These are phyloP conservation scores for Metschnikowia peoriensis DNA, from an alignment of 805 yeast species.

Conservation along the genomic window DNA sequence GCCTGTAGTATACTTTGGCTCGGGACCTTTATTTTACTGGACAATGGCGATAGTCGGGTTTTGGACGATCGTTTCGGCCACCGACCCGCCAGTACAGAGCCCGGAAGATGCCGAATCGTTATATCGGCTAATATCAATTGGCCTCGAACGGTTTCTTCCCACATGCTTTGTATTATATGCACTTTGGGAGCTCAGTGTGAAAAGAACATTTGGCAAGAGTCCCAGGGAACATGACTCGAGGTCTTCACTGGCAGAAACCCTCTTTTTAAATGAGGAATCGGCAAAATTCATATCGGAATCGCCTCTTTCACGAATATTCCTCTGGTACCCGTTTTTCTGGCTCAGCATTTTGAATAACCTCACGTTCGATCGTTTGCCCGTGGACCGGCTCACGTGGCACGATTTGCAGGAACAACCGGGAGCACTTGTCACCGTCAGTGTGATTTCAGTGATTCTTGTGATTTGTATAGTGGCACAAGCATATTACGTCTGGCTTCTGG, in stretches of 20 bases:
- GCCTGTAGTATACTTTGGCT: slow-evolving; percentile 57
- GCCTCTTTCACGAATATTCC: slow-evolving; percentile 41
- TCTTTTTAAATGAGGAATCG: background rate
- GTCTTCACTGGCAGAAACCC: slow-evolving; percentile 6
- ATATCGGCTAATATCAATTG: slow-evolving; percentile 65
- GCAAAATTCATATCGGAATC: slow-evolving; percentile 22
- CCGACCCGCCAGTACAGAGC: slow-evolving; percentile 75
- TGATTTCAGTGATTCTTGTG: slow-evolving; percentile 46
- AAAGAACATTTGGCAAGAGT: slow-evolving; percentile 42
- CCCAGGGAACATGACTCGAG: background rate
- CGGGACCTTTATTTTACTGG: slow-evolving; percentile 52
- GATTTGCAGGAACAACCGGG: slow-evolving; percentile 80
- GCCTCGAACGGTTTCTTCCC: slow-evolving; percentile 75
- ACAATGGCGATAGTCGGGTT: slow-evolving; percentile 61
- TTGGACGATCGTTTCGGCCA: slow-evolving; percentile 74
- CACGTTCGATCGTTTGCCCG: slow-evolving; percentile 85
- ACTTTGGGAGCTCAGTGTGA: slow-evolving; percentile 59
- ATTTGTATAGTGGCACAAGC: slow-evolving; percentile 70
- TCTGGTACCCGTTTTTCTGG: slow-evolving; percentile 86
- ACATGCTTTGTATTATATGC: slow-evolving; percentile 66
- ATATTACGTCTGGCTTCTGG: slow-evolving; percentile 74
- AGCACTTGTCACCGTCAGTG: slow-evolving; percentile 59
- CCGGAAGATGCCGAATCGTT: slow-evolving; percentile 51
- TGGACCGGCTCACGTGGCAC: slow-evolving; percentile 71
- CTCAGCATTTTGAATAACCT: slow-evolving; percentile 80